Evolutionary conservation across 1,284 basidiomycete genomes (phyloP).

Genomic region (Tilletia horrida): DNA sequence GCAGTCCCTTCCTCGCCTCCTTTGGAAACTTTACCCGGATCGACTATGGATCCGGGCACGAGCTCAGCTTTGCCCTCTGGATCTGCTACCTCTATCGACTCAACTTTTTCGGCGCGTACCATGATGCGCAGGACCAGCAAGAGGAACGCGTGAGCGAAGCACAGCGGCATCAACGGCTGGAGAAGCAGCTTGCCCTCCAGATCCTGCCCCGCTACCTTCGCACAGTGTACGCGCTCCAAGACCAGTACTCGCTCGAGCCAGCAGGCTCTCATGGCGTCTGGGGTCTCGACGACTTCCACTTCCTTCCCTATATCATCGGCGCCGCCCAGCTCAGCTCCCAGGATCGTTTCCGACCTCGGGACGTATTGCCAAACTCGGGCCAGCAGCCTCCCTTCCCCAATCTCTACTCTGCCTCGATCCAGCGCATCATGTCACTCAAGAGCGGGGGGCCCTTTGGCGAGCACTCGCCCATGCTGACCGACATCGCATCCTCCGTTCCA

Average conservation of each 20-base stretch:
- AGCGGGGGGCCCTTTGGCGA: slow-evolving; percentile 39
- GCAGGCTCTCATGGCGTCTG: slow-evolving; percentile 97
- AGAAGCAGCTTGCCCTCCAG: slow-evolving; percentile 56
- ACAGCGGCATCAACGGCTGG: slow-evolving; percentile 15
- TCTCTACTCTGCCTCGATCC: slow-evolving; percentile 62
- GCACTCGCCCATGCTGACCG: slow-evolving; percentile 71
- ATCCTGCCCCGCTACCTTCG: slow-evolving; percentile 74
- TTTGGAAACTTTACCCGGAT: slow-evolving; percentile 88
- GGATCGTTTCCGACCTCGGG: not conserved
- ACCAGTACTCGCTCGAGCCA: slow-evolving; percentile 85
- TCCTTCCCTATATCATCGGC: slow-evolving; percentile 86
- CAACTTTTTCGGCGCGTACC: slow-evolving; percentile 26
- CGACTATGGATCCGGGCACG: slow-evolving; percentile 96
- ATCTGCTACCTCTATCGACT: slow-evolving; percentile 39
- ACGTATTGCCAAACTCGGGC: slow-evolving; percentile 19
- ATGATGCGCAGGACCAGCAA: not conserved
- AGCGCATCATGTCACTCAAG: slow-evolving; percentile 58
- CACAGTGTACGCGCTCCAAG: slow-evolving; percentile 80
- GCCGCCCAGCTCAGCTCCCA: slow-evolving; percentile 72
- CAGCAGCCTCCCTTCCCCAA: slow-evolving; percentile 31
- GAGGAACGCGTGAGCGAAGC: not conserved
- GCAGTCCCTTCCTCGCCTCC: slow-evolving; percentile 73
- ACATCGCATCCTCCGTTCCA: slow-evolving; percentile 77
- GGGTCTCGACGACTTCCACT: slow-evolving; percentile 89
- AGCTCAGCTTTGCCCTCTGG: slow-evolving; percentile 58